Evolutionary conservation across 306 rosid species (phyloP).

Genomic region (Castanospermum australe): DNA sequence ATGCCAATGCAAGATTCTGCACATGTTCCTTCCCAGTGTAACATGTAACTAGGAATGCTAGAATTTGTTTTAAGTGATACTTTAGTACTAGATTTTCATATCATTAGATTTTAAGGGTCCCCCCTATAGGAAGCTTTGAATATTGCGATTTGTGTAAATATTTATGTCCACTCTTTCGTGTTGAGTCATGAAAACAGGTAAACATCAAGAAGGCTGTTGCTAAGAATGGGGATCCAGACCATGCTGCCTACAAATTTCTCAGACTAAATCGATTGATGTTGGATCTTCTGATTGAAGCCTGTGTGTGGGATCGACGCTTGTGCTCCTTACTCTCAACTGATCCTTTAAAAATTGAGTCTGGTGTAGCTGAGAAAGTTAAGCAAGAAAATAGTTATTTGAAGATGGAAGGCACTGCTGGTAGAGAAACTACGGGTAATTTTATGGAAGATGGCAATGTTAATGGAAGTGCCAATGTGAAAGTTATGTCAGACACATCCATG

Average conservation of each 20-base stretch:
- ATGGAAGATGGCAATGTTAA: conserved; percentile 20
- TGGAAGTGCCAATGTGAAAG: conserved; percentile 24
- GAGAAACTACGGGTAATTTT: conserved; percentile 17
- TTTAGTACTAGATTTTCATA: conserved; percentile 17
- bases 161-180: not conserved
- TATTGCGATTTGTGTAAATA: not conserved
- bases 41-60: not conserved
- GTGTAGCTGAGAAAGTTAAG: conserved; percentile 41
- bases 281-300: conserved; percentile 83
- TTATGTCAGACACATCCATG: conserved; percentile 24
- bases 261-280: conserved; percentile 69
- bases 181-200: conserved; percentile 43
- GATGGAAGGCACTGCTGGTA: conserved; percentile 25
- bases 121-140: not conserved
- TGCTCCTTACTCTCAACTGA: conserved; percentile 50
- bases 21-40: not conserved
- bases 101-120: not conserved
- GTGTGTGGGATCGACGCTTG: conserved; percentile 83
- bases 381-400: conserved; percentile 35
- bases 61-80: not conserved
- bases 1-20: conserved; percentile 8
- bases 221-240: conserved; percentile 49
- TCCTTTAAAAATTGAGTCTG: conserved; percentile 29
- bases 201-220: conserved; percentile 51
- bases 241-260: conserved; percentile 59